phyloP scores from a whole-genome alignment of 345 rosid genomes.

The Syzygium jambos region DNA sequence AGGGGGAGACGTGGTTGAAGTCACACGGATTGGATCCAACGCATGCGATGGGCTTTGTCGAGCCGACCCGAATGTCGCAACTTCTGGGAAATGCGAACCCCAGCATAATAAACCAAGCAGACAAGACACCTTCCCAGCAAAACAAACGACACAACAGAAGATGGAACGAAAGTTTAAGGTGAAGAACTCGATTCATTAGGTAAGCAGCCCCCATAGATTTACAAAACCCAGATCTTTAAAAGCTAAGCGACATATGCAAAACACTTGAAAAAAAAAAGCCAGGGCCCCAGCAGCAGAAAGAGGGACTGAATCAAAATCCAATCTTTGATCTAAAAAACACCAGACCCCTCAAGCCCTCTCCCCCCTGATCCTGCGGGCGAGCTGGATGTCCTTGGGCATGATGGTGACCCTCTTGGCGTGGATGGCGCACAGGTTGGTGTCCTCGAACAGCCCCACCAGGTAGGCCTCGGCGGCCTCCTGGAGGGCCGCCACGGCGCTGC shows the following conservation, averaged over 20 bases:
- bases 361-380: constrained; percentile 7
- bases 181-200: neutral
- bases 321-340: neutral
- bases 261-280: neutral
- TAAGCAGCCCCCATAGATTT: neutral
- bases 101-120: neutral
- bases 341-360: constrained; percentile 2
- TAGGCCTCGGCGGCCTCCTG: constrained; percentile 14
- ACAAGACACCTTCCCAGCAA: neutral
- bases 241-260: neutral
- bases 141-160: neutral
- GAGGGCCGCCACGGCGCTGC: constrained; percentile 12
- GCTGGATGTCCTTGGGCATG: constrained; percentile 16
- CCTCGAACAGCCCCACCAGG: constrained; percentile 11
- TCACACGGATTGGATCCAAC: no score
- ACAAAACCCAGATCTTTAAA: neutral
- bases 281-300: neutral
- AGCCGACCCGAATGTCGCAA: neutral
- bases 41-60: no score
- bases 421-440: constrained; percentile 10
- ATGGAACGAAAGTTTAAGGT: neutral
- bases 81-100: neutral
- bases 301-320: neutral
- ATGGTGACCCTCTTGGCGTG: constrained; percentile 14
- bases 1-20: no score